Evolutionary conservation across 306 rosid species (phyloP).

Genomic region (Arachis stenosperma): DNA sequence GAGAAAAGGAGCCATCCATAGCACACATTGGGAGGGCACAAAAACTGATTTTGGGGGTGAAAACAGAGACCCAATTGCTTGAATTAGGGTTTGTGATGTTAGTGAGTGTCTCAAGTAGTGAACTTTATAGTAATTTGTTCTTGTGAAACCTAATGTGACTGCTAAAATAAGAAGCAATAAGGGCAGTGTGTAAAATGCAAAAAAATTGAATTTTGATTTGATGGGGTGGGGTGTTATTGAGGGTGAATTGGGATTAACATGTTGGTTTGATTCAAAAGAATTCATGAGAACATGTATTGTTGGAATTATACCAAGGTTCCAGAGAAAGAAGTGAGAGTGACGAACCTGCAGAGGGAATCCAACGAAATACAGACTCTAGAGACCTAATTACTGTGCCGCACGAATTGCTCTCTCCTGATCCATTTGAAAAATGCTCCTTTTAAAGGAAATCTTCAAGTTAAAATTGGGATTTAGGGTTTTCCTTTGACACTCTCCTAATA

Average conservation of each 20-base stretch:
- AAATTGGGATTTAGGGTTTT: too few relatives aligned
- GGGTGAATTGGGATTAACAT: slow-evolving; percentile 39
- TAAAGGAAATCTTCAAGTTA: too few relatives aligned
- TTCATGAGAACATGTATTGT: slow-evolving; percentile 49
- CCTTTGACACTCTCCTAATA: too few relatives aligned
- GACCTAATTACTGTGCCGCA: background rate
- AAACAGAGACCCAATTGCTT: slow-evolving; percentile 41
- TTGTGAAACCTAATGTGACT: slow-evolving; percentile 52
- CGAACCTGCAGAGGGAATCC: slow-evolving; percentile 3
- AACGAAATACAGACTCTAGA: background rate
- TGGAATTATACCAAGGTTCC: background rate
- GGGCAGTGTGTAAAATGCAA: slow-evolving; percentile 43
- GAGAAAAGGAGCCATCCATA: slow-evolving; percentile 93
- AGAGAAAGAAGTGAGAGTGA: slow-evolving; percentile 10
- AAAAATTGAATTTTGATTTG: slow-evolving; percentile 40
- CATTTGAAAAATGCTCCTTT: too few relatives aligned
- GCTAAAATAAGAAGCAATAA: slow-evolving; percentile 59
- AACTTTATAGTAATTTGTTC: slow-evolving; percentile 48
- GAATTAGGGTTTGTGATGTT: slow-evolving; percentile 38
- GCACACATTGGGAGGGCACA: slow-evolving; percentile 51
- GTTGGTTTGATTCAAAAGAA: slow-evolving; percentile 38
- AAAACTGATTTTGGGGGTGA: slow-evolving; percentile 42
- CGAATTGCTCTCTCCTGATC: background rate
- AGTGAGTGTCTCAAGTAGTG: slow-evolving; percentile 47
- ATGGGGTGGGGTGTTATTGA: slow-evolving; percentile 25